Conservation (phyloP, 352 stramenopile genomes). For the Aphanomyces astaci region DNA sequence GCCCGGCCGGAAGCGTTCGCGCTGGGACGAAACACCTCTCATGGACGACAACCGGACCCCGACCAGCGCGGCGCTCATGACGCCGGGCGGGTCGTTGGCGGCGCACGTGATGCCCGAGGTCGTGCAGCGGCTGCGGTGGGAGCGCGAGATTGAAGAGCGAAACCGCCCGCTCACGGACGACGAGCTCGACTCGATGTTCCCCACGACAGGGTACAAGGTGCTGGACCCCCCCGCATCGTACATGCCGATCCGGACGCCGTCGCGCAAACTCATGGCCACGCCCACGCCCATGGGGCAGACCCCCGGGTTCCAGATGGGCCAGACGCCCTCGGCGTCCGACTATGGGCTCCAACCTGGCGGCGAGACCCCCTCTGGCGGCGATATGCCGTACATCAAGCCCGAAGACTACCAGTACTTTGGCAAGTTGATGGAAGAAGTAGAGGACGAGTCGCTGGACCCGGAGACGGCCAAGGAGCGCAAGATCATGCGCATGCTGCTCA, state of each 20-base stretch:
- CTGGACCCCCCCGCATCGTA: constrained; percentile 93
- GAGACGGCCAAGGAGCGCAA: constrained; percentile 94
- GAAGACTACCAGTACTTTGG: constrained; percentile 99
- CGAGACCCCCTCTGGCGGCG: constrained; percentile 58
- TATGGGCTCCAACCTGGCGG: constrained; percentile 49
- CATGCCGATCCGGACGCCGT: constrained; percentile 92
- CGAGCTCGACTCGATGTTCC: constrained; percentile 96
- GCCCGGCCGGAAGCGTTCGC: constrained; percentile 80
- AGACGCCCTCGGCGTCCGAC: constrained; percentile 66
- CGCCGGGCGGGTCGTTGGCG: constrained; percentile 48
- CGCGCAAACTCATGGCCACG: constrained; percentile 91
- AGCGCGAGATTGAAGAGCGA: constrained; percentile 95
- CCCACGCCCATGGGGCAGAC: constrained; percentile 92
- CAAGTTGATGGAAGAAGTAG: constrained; percentile 90
- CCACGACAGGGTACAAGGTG: constrained; percentile 92
- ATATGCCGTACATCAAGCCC: constrained; percentile 97
- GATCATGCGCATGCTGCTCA: constrained; percentile 97
- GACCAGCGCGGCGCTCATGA: constrained; percentile 53
- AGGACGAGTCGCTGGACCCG: constrained; percentile 79
- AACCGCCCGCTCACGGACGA: constrained; percentile 94
- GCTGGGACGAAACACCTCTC: constrained; percentile 96
- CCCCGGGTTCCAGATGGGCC: constrained; percentile 84
- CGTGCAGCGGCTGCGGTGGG: constrained; percentile 88
- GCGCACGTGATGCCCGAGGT: constrained; percentile 81
- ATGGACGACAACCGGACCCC: constrained; percentile 47